Evolutionary conservation across 2,329 filamentous ascomycete genomes (phyloP).

Genomic region (Trichoderma asperellum): DNA sequence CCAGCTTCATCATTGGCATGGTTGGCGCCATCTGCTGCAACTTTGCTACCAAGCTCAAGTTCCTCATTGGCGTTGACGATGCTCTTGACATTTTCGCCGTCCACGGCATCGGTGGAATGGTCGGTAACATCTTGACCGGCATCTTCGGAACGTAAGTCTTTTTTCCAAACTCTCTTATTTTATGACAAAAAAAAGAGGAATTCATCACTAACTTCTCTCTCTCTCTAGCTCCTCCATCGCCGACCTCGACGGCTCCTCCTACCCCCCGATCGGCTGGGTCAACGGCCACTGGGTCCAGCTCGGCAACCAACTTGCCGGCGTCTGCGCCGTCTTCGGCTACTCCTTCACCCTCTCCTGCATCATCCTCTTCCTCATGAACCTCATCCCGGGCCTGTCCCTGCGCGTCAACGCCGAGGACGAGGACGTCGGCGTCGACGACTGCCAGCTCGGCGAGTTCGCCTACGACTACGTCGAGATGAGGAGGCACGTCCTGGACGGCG

Average conservation of each 20-base stretch:
- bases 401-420: constrained; percentile 70
- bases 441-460: constrained; percentile 79
- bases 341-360: constrained; percentile 69
- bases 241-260: constrained; percentile 68
- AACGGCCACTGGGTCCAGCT: constrained; percentile 72
- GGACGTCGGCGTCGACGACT: constrained; percentile 71
- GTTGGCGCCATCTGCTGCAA: constrained; percentile 72
- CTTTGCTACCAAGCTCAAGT: constrained; percentile 84
- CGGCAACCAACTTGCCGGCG: constrained; percentile 71
- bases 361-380: constrained; percentile 72
- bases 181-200: too few relatives aligned
- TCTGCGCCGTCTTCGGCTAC: constrained; percentile 66
- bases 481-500: constrained; percentile 60
- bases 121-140: constrained; percentile 78
- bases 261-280: constrained; percentile 67
- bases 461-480: constrained; percentile 79
- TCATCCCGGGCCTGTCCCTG: constrained; percentile 70
- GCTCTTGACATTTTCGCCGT: constrained; percentile 90
- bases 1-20: constrained; percentile 61
- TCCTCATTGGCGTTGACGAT: constrained; percentile 76
- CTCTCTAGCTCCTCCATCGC: constrained; percentile 66
- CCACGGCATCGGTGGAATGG: constrained; percentile 82
- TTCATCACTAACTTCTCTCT: constrained; percentile 29
- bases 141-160: constrained; percentile 69
- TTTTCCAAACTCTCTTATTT: not conserved